A percentile compares a stretch with the other conserved stretches of the same genome.
These are phyloP conservation scores for Rhizophagus clarus DNA, from an alignment of 192 early-diverging fungal genomes.

Conservation along the genomic window DNA sequence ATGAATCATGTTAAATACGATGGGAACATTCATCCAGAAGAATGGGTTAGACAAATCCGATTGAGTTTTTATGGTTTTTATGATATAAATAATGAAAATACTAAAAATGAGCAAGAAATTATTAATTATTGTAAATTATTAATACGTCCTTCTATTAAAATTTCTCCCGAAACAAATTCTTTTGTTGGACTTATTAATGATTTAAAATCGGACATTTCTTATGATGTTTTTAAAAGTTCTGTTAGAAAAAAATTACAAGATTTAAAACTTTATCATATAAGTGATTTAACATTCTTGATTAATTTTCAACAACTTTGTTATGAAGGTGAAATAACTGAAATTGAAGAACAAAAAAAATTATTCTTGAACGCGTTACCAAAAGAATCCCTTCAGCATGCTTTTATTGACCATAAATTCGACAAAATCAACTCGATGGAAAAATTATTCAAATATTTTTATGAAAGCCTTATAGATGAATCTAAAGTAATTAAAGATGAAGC, in stretches of 20 bases:
- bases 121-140: neutral
- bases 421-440: neutral
- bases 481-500: neutral
- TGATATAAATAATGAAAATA: neutral
- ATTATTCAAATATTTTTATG: neutral
- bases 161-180: neutral
- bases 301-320: neutral
- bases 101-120: neutral
- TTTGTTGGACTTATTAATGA: neutral
- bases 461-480: neutral
- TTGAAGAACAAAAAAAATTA: neutral
- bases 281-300: neutral
- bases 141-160: neutral
- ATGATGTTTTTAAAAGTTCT: neutral
- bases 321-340: neutral
- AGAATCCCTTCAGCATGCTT: neutral
- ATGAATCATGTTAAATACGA: neutral
- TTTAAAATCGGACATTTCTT: neutral
- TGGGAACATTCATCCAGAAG: neutral
- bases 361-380: neutral
- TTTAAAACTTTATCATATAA: neutral
- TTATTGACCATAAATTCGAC: neutral
- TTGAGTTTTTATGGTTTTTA: neutral
- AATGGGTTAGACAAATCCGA: neutral
- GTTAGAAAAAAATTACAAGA: neutral